A percentile compares a stretch with the other conserved stretches of the same genome.
Conservation (phyloP, 148 eudicot species). For the Rhododendron ovatum region DNA sequence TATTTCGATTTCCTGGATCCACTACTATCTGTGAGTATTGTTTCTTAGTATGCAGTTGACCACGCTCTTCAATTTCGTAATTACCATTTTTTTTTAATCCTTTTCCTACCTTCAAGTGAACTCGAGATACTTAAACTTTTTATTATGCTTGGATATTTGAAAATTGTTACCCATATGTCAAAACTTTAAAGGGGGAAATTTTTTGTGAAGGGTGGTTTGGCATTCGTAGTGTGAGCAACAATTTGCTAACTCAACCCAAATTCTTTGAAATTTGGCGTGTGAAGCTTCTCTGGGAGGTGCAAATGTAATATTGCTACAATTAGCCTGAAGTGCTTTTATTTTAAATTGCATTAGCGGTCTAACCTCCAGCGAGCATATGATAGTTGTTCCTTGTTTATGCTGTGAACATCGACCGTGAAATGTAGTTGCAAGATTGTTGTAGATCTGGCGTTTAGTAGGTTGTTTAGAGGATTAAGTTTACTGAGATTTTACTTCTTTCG, state of each 20-base stretch:
- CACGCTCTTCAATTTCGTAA: background rate
- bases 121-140: background rate
- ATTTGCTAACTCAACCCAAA: background rate
- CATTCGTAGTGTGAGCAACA: background rate
- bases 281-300: background rate
- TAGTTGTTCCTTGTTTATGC: background rate
- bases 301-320: background rate
- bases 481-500: slow-evolving; percentile 6
- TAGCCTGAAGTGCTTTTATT: background rate
- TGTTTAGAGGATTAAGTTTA: background rate
- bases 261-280: background rate
- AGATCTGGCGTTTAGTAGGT: background rate
- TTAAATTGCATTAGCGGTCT: background rate
- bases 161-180: background rate
- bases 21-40: background rate
- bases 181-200: background rate
- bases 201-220: background rate
- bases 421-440: background rate
- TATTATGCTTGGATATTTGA: background rate
- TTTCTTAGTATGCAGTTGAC: background rate
- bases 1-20: background rate
- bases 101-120: background rate
- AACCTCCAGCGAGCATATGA: background rate
- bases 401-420: background rate
- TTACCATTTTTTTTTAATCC: background rate